Evolutionary conservation across 2,329 filamentous ascomycete genomes (phyloP).

Genomic region (Aspergillus hiratsukae): DNA sequence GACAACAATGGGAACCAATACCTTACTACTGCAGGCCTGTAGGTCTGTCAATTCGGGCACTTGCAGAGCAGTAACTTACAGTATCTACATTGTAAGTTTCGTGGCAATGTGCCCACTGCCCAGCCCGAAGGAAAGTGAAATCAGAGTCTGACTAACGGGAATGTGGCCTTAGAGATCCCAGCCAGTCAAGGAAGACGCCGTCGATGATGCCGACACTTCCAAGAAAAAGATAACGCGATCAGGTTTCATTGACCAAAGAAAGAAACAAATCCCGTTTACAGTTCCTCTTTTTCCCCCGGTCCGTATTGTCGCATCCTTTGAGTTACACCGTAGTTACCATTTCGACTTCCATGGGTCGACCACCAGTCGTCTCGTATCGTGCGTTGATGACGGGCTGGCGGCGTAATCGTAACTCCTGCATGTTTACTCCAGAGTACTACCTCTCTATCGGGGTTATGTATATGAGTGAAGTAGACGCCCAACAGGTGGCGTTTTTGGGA

Average conservation of each 20-base stretch:
- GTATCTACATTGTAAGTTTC: too few species aligned
- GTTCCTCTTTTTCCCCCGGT: not conserved
- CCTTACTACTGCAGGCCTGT: not conserved
- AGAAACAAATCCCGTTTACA: not conserved
- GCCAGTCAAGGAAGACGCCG: slow-evolving; percentile 4
- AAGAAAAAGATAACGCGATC: not conserved
- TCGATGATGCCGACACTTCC: slow-evolving; percentile 11
- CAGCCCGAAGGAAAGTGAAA: not conserved
- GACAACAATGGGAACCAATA: not conserved
- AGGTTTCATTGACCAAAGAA: not conserved
- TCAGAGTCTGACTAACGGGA: not conserved
- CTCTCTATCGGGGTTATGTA: not conserved
- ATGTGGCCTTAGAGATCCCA: not conserved
- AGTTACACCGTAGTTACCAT: not conserved
- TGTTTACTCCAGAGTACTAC: not conserved
- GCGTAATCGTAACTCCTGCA: slow-evolving; percentile 1
- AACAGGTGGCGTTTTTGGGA: not conserved
- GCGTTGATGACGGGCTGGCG: slow-evolving; percentile 1
- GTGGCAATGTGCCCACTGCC: too few species aligned
- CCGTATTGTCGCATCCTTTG: not conserved
- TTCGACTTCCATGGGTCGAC: not conserved
- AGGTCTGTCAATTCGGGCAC: not conserved
- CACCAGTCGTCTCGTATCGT: not conserved
- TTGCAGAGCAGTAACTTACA: not conserved
- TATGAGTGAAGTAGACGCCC: not conserved